Evolutionary conservation across 441 rosid genomes (phyloP), one percentile per base, ranked within the genome.

Genomic region (Viola pubescens): DNA sequence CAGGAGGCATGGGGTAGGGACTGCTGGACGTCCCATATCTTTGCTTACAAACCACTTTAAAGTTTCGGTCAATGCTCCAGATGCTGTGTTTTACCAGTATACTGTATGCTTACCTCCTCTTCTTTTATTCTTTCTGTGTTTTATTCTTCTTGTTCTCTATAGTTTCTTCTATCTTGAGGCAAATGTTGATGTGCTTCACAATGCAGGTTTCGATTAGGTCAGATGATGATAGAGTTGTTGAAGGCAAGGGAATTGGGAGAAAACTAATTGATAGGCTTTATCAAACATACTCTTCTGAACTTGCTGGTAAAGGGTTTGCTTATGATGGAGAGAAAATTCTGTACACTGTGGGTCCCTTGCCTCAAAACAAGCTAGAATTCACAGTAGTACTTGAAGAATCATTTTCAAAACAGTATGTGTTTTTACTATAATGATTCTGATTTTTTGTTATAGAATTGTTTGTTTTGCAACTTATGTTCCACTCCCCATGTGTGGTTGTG

Each of bases 251-350:
- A 34, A 77, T 86, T 65, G 80, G 90, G 47, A 79, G 97, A 70
- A 86, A 79, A 69, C 51, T 90, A 48, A 72, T 88, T 43, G 85
- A 86, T 50, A 78, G 64, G 65, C 81, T 90, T 50, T 81, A 78
- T 77, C 80, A 75, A 71, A 90, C 86, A 1, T 90, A 83, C 73
- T 63, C 79, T 42, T 69, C 84, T 53, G 97, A 85, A 53, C 79
- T 86, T 49, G 79, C 62, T 59, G 70, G 78, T 54, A 94, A 80
- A 69, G 66, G 61, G 38, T 74, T 88, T 73, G 95, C 88, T 16
- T 90, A 83, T 68, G 99, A 94, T 80, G 96, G 99, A 48, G 97
- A 85, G 53, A 85, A 73, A 65, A 74, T 65, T 60, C 52, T 94
- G 71, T 94, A 77, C 45, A 85, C 96, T 3, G 83, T 82, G 61